Evolutionary conservation across 257 asterid genomes (phyloP), one percentile per base, ranked within the genome.

Genomic region (Phtheirospermum japonicum): DNA sequence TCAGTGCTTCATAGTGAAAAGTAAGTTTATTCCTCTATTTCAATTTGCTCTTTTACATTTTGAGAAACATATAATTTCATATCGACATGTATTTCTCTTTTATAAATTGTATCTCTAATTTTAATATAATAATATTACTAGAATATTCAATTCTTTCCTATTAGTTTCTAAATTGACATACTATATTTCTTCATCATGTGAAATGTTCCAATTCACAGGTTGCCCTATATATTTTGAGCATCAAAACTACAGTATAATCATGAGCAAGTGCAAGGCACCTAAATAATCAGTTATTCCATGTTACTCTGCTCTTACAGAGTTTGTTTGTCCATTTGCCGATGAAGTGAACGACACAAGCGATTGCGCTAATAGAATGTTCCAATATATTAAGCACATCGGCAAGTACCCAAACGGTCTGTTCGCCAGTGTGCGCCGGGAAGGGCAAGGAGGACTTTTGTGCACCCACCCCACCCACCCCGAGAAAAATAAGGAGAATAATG

Each of bases 211-310:
- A n/a, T n/a, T n/a, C n/a, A 50, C 76, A 80, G 87, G 48, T 61
- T 82, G 89, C 77, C 76, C 77, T 2, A 60, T 75, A 9, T 55
- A 65, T 76, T 70, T 77, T 6, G 80, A 75, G 74, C 12, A 16
- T 18, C 78, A 50, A 40, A 80, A 83, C 79, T 83, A 73, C 71
- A 77, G 71, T 4, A 66, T 72, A 64, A 32, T 80, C 72, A 77
- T 75, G 10, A 73, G 79, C 70, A 57, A 69, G 17, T 83, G 89
- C 80, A 77, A 61, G 56, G 80, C 43, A 28, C 86, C 86, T 0
- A 14, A 58, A 5, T 83, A 73, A 65, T 37, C 66, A 17, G 37
- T 71, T 0, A 57, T 49, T 0, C 62, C 11, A 3, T 83, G 89
- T 10, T 83, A 84, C 53, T 36, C 75, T 13, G 73, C 76, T 19